Evolutionary conservation across 495 filamentous ascomycete genomes (phyloP).

Genomic region (Hypoxylon fuscum): DNA sequence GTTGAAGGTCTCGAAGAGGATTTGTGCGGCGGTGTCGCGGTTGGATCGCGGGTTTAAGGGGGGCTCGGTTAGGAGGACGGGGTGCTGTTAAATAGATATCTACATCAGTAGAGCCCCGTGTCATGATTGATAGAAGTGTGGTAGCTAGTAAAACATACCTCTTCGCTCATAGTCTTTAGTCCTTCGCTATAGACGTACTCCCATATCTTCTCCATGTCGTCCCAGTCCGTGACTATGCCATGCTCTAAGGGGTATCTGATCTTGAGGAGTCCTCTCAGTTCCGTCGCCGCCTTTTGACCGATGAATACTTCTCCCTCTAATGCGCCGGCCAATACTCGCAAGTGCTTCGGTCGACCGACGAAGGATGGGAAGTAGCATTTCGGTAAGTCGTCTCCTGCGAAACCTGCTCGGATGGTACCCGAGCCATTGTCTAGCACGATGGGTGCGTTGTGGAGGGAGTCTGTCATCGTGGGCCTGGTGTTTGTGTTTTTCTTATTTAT

Average conservation of each 20-base stretch:
- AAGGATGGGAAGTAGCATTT: constrained; percentile 99
- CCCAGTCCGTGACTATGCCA: constrained; percentile 98
- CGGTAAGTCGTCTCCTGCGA: constrained; percentile 93
- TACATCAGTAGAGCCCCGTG: constrained; percentile 7
- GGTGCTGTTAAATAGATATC: constrained; percentile 67
- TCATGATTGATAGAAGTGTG: not conserved
- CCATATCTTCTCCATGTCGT: constrained; percentile 99
- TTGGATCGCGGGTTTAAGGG: constrained; percentile 96
- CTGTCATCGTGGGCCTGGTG: constrained; percentile 68
- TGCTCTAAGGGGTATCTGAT: constrained; percentile 96
- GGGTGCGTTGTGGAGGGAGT: constrained; percentile 93
- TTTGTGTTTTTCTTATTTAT: constrained; percentile 25
- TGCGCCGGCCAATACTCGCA: constrained; percentile 93
- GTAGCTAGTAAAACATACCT: constrained; percentile 62
- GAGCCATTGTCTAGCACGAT: constrained; percentile 99
- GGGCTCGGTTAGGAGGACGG: constrained; percentile 94
- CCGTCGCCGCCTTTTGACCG: constrained; percentile 86
- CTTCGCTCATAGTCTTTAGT: constrained; percentile 94
- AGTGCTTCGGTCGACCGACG: constrained; percentile 95
- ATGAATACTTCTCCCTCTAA: constrained; percentile 98
- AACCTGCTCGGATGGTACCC: constrained; percentile 95
- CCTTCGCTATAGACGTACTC: constrained; percentile 71
- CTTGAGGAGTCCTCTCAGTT: constrained; percentile 91
- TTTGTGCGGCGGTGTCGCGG: constrained; percentile 95
- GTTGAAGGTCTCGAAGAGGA: constrained; percentile 99